These are phyloP conservation scores for Oryza meyeriana DNA, from an alignment of 176 grass and related monocot genomes.

Conservation along the genomic window DNA sequence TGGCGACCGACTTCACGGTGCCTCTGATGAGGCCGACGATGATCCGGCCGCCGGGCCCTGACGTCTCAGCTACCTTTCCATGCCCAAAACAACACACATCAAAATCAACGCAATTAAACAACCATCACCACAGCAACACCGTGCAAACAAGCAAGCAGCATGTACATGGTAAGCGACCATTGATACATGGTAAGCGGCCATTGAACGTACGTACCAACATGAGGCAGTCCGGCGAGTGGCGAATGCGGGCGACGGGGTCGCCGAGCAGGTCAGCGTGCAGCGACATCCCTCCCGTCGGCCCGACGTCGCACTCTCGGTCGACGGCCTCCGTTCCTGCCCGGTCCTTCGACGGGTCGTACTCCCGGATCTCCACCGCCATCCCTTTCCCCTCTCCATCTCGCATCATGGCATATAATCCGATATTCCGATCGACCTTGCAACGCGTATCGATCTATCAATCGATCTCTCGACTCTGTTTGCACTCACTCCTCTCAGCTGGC, in stretches of 20 bases:
- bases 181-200: not conserved
- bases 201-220: slow-evolving; percentile 59
- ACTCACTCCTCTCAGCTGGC: no score
- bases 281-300: slow-evolving; percentile 49
- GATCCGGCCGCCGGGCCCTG: slow-evolving; percentile 29
- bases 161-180: not conserved
- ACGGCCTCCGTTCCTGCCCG: slow-evolving; percentile 47
- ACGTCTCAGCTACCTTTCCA: slow-evolving; percentile 83
- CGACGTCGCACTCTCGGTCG: slow-evolving; percentile 71
- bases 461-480: no score
- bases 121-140: not conserved
- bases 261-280: slow-evolving; percentile 84
- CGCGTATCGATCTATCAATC: not conserved
- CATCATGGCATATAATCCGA: not conserved
- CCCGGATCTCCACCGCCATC: slow-evolving; percentile 25
- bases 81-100: slow-evolving; percentile 17
- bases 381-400: not conserved
- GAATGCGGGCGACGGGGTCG: slow-evolving; percentile 73
- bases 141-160: not conserved
- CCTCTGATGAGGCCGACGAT: slow-evolving; percentile 85
- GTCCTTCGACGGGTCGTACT: slow-evolving; percentile 62
- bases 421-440: not conserved
- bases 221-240: slow-evolving; percentile 64
- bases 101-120: slow-evolving; percentile 10
- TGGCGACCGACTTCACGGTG: slow-evolving; percentile 73